phyloP scores from a whole-genome alignment of 2,329 filamentous ascomycete genomes.

The Diaporthe sp. region DNA sequence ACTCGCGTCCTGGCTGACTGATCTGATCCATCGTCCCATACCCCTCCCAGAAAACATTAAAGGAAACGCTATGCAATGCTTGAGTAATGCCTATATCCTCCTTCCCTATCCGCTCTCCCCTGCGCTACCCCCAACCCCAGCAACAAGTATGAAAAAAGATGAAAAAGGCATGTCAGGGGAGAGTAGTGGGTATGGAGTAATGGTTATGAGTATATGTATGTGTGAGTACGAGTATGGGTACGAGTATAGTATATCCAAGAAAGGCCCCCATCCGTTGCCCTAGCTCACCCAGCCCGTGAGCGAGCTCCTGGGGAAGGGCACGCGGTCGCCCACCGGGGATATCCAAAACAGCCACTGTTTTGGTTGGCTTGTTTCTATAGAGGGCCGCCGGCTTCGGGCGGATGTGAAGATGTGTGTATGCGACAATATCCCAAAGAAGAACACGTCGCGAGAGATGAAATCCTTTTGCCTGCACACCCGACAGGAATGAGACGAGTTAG shows the following conservation, averaged over 20 bases:
- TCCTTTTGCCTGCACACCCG: background rate
- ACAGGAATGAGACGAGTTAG: background rate
- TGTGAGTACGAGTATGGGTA: background rate
- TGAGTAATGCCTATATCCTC: conserved; percentile 10
- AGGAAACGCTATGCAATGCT: conserved; percentile 35
- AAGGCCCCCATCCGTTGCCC: background rate
- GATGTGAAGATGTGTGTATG: background rate
- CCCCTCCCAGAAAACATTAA: background rate
- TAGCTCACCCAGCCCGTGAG: conserved; percentile 7
- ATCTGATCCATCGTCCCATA: background rate
- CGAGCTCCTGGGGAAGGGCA: background rate
- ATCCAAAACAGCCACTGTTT: background rate
- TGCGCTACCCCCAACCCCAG: background rate
- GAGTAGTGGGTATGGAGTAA: background rate
- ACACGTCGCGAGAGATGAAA: background rate
- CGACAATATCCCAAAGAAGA: background rate
- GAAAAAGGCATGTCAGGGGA: background rate
- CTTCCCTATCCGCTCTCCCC: background rate
- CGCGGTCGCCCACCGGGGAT: background rate
- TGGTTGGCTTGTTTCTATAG: background rate
- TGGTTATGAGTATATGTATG: conserved; percentile 13
- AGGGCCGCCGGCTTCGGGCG: background rate
- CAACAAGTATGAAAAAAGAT: background rate
- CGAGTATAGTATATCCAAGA: conserved; percentile 27
- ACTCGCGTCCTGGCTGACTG: background rate